Conservation (phyloP, 2,329 filamentous ascomycete species). For the Kalmusia sp. region DNA sequence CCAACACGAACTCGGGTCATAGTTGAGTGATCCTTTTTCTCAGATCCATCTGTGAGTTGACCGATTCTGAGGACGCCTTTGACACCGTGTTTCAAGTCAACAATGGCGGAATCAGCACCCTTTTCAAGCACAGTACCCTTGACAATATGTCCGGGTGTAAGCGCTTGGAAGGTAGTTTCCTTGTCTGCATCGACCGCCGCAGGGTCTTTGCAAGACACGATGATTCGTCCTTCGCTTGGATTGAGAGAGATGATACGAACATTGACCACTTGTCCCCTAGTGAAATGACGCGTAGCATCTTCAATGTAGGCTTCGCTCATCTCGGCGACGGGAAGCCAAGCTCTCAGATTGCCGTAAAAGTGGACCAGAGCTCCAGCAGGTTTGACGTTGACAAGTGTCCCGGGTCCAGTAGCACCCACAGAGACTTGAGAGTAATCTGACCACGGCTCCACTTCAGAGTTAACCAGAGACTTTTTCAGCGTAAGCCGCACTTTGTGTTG, state of each 20-base stretch:
- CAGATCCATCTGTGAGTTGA: conserved; percentile 85
- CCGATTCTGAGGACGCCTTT: conserved; percentile 78
- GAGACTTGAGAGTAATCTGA: conserved; percentile 76
- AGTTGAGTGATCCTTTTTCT: conserved; percentile 76
- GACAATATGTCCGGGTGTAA: conserved; percentile 77
- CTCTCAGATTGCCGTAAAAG: conserved; percentile 84
- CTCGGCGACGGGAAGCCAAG: conserved; percentile 90
- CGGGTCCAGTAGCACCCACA: conserved; percentile 79
- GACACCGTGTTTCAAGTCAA: conserved; percentile 79
- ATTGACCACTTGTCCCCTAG: conserved; percentile 86
- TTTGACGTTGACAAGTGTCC: conserved; percentile 84
- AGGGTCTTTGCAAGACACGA: conserved; percentile 93
- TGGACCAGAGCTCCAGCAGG: conserved; percentile 84
- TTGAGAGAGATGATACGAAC: conserved; percentile 87
- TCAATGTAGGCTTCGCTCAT: conserved; percentile 98
- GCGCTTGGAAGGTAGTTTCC: conserved; percentile 71
- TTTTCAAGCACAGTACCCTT: conserved; percentile 69
- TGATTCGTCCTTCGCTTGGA: conserved; percentile 71
- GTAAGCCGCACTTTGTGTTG: conserved; percentile 86
- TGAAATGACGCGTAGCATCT: conserved; percentile 88
- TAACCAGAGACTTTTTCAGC: conserved; percentile 91
- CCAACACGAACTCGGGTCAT: conserved; percentile 85
- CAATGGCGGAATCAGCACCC: conserved; percentile 55
- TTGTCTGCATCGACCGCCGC: conserved; percentile 80
- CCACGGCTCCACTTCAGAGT: conserved; percentile 83